Conservation (phyloP, 129 eudicot genomes). For the Saposhnikovia divaricata region DNA sequence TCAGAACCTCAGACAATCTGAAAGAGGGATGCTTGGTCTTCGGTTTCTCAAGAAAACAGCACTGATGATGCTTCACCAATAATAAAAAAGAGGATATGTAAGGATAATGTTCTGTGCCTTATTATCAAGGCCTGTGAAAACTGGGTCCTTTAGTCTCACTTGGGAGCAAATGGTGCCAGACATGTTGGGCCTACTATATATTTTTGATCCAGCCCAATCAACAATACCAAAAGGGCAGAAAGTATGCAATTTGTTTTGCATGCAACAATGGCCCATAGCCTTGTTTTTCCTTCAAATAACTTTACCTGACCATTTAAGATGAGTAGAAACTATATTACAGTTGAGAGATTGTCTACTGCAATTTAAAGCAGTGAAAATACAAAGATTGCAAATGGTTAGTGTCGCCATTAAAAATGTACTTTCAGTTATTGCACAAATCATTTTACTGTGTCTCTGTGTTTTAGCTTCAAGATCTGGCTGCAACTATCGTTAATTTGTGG, state of each 20-base stretch:
- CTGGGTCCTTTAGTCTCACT: background rate
- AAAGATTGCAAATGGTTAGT: constrained; percentile 50
- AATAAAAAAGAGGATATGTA: background rate
- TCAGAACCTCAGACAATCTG: background rate
- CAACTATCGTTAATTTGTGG: constrained; percentile 68
- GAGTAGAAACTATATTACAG: constrained; percentile 14
- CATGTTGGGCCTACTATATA: background rate
- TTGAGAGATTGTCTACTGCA: constrained; percentile 37
- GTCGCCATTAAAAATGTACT: background rate
- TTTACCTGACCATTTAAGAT: too few relatives aligned
- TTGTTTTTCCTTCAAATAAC: too few relatives aligned
- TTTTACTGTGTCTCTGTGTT: constrained; percentile 11
- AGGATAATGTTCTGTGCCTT: background rate
- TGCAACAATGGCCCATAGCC: too few relatives aligned
- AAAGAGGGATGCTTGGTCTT: background rate
- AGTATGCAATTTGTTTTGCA: too few relatives aligned
- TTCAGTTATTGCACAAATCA: background rate
- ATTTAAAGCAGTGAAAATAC: constrained; percentile 39
- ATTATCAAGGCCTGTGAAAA: too few relatives aligned
- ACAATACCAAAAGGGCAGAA: too few relatives aligned
- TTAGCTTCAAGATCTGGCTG: constrained; percentile 81
- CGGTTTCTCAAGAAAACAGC: background rate
- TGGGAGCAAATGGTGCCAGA: background rate
- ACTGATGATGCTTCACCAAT: background rate
- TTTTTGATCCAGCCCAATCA: background rate